These are phyloP conservation scores for Fusarium acutatum DNA, from an alignment of 2,329 filamentous ascomycete species.

Conservation along the genomic window DNA sequence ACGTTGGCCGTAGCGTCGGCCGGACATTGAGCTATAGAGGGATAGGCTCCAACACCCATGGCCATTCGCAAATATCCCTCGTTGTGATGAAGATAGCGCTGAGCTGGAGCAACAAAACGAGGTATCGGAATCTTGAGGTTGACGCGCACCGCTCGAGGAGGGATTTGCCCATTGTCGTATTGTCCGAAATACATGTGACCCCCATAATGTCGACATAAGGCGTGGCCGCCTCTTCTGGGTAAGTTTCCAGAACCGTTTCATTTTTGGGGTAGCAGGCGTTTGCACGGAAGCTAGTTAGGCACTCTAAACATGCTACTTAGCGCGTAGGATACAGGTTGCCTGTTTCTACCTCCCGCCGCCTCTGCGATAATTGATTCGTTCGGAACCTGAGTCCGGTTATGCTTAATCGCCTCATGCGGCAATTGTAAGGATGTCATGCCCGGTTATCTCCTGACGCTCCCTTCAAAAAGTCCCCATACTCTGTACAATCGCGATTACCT, in stretches of 20 bases:
- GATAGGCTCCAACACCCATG: neutral
- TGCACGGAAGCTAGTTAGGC: neutral
- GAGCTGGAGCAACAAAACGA: neutral
- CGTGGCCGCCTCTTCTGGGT: neutral
- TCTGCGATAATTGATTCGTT: slow-evolving; percentile 14
- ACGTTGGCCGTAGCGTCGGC: slow-evolving; percentile 8
- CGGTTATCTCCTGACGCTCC: slow-evolving; percentile 25
- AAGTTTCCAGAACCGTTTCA: slow-evolving; percentile 21
- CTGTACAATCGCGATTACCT: neutral
- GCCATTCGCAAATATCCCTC: slow-evolving; percentile 10
- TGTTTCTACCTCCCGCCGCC: neutral
- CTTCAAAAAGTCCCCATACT: neutral
- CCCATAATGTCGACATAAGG: slow-evolving; percentile 3
- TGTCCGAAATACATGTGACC: neutral
- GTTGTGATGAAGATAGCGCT: neutral
- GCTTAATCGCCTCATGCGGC: slow-evolving; percentile 1
- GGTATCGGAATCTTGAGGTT: neutral
- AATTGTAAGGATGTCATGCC: slow-evolving; percentile 7
- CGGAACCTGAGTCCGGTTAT: slow-evolving; percentile 7
- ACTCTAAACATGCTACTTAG: neutral
- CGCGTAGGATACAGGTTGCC: neutral
- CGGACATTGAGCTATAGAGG: slow-evolving; percentile 1
- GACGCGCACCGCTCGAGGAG: neutral
- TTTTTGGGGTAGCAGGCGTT: neutral
- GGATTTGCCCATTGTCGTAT: neutral